Conservation (phyloP, 2,329 filamentous ascomycete genomes). For the Neophaeococcomyces aloes region DNA sequence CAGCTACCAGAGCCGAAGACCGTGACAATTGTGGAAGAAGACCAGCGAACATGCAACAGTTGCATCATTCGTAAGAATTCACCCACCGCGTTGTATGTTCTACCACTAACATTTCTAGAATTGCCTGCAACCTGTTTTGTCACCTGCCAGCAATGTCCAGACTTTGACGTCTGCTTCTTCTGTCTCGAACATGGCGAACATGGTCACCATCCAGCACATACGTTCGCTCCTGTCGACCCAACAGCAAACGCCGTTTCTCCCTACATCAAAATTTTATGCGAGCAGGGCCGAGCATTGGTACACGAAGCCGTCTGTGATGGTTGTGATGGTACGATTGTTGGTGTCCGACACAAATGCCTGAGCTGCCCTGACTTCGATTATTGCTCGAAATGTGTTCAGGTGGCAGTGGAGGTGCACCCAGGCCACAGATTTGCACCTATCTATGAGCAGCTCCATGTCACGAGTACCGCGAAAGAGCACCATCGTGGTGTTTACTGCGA, state of each 20-base stretch:
- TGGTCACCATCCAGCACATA: constrained; percentile 82
- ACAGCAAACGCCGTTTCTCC: constrained; percentile 51
- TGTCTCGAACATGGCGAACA: constrained; percentile 71
- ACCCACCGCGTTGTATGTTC: constrained; percentile 1
- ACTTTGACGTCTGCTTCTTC: constrained; percentile 80
- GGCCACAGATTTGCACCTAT: constrained; percentile 81
- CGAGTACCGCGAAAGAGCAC: constrained; percentile 29
- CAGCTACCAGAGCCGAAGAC: constrained; percentile 12
- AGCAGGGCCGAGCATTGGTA: constrained; percentile 65
- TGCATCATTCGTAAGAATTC: constrained; percentile 48
- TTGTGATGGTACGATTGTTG: constrained; percentile 77
- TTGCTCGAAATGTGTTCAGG: constrained; percentile 64
- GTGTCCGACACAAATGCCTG: constrained; percentile 91
- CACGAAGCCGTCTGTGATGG: constrained; percentile 92
- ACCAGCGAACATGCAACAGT: constrained; percentile 48
- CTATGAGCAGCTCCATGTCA: constrained; percentile 53
- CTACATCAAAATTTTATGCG: constrained; percentile 57
- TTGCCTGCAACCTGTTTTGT: constrained; percentile 70
- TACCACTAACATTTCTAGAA: constrained; percentile 36
- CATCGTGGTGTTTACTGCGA: constrained; percentile 91
- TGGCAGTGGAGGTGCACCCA: constrained; percentile 60
- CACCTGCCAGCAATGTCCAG: constrained; percentile 72
- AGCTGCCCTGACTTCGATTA: constrained; percentile 97
- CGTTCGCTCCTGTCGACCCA: constrained; percentile 57
- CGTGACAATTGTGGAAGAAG: constrained; percentile 8